A percentile compares a stretch with the other conserved stretches of the same genome.
These are phyloP conservation scores for Oryza punctata DNA, from an alignment of 176 grass and related monocot species.

Conservation along the genomic window DNA sequence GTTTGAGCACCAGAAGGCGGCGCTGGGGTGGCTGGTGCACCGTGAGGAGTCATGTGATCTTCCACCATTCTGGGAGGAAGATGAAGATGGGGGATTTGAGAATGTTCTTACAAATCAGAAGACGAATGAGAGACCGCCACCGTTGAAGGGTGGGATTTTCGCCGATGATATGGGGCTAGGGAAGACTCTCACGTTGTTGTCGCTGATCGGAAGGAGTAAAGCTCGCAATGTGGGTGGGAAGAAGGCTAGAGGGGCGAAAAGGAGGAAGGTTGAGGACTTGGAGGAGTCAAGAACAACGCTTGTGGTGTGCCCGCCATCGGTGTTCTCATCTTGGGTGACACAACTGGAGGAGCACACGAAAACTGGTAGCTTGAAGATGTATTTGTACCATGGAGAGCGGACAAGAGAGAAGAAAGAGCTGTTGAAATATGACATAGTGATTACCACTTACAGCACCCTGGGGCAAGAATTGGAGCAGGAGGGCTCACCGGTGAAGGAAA, in stretches of 20 bases:
- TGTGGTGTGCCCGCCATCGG: conserved; percentile 82
- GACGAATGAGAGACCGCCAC: conserved; percentile 47
- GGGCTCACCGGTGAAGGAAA: conserved; percentile 66
- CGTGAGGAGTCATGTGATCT: conserved; percentile 78
- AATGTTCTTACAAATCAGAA: conserved; percentile 67
- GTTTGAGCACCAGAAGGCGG: conserved; percentile 82
- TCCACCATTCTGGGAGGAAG: conserved; percentile 78
- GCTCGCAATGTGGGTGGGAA: conserved; percentile 34
- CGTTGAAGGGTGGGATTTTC: conserved; percentile 80
- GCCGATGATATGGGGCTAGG: conserved; percentile 98
- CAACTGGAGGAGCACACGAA: conserved; percentile 84
- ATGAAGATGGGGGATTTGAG: conserved; percentile 41
- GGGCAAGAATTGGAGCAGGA: conserved; percentile 61
- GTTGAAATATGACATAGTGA: conserved; percentile 81
- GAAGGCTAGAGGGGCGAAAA: conserved; percentile 20
- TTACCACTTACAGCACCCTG: conserved; percentile 76
- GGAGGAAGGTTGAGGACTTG: conserved; percentile 51
- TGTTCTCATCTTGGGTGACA: conserved; percentile 92
- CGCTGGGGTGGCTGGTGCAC: conserved; percentile 72
- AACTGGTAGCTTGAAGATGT: conserved; percentile 71
- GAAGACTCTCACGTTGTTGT: conserved; percentile 84
- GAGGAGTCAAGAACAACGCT: conserved; percentile 49
- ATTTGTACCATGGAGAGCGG: conserved; percentile 83
- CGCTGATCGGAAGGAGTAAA: conserved; percentile 63
- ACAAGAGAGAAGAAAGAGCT: conserved; percentile 62